Evolutionary conservation across 352 stramenopile genomes (phyloP), one percentile per base, ranked within the genome.

Genomic region (Phytophthora fragariae): DNA sequence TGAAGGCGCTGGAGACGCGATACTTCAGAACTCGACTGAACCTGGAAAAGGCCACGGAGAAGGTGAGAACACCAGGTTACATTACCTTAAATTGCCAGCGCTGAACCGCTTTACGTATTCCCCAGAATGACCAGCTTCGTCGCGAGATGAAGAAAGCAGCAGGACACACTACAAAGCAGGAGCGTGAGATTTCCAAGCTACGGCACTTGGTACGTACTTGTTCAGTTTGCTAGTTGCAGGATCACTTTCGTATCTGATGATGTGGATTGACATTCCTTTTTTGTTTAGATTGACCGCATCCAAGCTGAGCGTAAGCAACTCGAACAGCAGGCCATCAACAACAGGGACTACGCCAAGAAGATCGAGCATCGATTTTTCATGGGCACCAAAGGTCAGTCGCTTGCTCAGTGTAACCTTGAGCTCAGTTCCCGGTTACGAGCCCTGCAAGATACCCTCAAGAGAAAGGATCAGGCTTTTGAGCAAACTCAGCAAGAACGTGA

Each of bases 281-380:
- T 10, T 62, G 21, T 47, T 7, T 57, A 93, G 86, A 80, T 96
- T 44, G 85, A 96, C 54, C 84, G 85, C 2, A 85, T 96, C 44
- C 86, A 93, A 44, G 75, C 69, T 17, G 86, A 96, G 35, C 91
- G 91, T 60, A 92, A 91, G 57, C 77, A 90, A 31, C 35, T 93
- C n/a, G 86, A 96, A 76, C 73, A 85, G 9, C 89, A 96, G 53
- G 89, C 89, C n/a, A 93, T 94, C 56, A 76, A 65, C 44, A 95
- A 94, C 39, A 82, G 89, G 33, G 88, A 94, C 70, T 96, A 96
- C 57, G 89, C 86, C 29, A 92, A 94, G 73, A 92, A 92, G 57
- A 94, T 95, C 54, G 89, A 96, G 70, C 85, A 93, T 67, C 85
- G 86, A 49, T 91, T 95, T 52, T 94, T 92, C 65, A 82, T 92